Percentiles rank a stretch among this genome's conserved stretches.
phyloP scores from a whole-genome alignment of 2,329 filamentous ascomycete species.

The Lachnellula cervina region DNA sequence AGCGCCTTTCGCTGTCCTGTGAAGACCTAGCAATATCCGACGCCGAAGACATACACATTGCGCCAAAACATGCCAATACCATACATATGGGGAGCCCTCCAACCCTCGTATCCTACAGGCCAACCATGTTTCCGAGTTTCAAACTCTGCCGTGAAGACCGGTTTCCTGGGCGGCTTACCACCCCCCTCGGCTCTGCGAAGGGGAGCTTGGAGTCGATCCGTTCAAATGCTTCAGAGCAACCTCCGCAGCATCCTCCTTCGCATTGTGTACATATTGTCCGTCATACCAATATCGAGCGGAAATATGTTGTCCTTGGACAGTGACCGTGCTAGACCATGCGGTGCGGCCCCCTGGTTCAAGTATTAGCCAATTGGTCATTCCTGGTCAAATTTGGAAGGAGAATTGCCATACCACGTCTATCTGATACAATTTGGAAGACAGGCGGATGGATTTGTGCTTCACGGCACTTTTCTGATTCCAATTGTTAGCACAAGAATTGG shows the following conservation, averaged over 20 bases:
- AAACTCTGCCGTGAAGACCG: conserved; percentile 1
- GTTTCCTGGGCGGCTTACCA: conserved; percentile 31
- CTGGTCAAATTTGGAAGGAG: not conserved
- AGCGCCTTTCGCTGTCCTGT: conserved; percentile 26
- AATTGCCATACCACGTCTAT: conserved; percentile 59
- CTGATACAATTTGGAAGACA: conserved; percentile 67
- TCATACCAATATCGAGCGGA: conserved; percentile 88
- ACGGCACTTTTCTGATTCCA: conserved; percentile 50
- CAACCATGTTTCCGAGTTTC: conserved; percentile 13
- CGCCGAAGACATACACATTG: conserved; percentile 26
- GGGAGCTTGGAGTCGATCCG: conserved; percentile 38
- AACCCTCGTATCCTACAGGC: conserved; percentile 29
- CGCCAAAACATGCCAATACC: conserved; percentile 28
- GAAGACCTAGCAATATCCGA: conserved; percentile 26
- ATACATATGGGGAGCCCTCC: conserved; percentile 22
- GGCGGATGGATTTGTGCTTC: conserved; percentile 49
- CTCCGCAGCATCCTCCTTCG: conserved; percentile 87
- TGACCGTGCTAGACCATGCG: conserved; percentile 81
- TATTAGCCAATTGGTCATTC: conserved; percentile 25
- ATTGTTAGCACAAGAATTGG: conserved; percentile 21
- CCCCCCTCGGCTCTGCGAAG: conserved; percentile 35
- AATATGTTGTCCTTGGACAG: conserved; percentile 60
- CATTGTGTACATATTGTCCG: conserved; percentile 80
- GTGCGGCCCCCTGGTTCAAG: conserved; percentile 68
- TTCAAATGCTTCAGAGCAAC: conserved; percentile 60